Conservation (phyloP, 352 stramenopile genomes). For the Globisporangium ultimum region DNA sequence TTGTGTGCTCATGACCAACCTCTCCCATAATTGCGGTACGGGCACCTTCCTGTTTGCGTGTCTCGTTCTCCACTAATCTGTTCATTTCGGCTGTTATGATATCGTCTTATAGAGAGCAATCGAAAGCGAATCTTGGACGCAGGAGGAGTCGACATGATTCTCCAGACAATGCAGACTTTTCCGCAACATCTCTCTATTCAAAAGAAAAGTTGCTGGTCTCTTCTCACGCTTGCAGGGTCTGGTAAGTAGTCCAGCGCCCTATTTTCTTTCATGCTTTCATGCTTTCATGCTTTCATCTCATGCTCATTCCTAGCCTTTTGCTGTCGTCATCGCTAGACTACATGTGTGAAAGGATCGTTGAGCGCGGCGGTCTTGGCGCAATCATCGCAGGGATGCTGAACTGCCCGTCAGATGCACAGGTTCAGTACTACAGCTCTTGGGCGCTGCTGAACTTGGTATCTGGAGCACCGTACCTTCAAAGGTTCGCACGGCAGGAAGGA, state of each 20-base stretch:
- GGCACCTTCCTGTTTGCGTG: too few relatives aligned
- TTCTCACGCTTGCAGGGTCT: constrained; percentile 79
- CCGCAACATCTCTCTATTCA: constrained; percentile 66
- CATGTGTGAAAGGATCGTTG: constrained; percentile 64
- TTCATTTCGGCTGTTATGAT: too few relatives aligned
- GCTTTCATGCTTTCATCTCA: background rate
- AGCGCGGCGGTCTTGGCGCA: constrained; percentile 56
- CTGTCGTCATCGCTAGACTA: constrained; percentile 24
- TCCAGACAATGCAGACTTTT: constrained; percentile 85
- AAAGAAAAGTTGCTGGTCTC: constrained; percentile 77
- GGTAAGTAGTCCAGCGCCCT: constrained; percentile 23
- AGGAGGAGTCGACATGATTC: constrained; percentile 73
- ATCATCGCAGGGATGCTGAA: constrained; percentile 78
- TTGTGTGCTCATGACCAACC: constrained; percentile 81
- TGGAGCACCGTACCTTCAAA: too few relatives aligned
- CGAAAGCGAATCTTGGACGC: constrained; percentile 65
- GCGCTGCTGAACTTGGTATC: too few relatives aligned
- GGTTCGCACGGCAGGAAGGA: too few relatives aligned
- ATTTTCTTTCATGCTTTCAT: background rate
- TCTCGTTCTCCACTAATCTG: too few relatives aligned
- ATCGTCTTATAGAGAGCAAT: constrained; percentile 62
- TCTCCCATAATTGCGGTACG: constrained; percentile 79
- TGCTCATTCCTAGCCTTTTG: too few relatives aligned
- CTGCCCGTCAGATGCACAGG: constrained; percentile 22
- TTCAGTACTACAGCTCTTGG: too few relatives aligned